Evolutionary conservation across 2,329 filamentous ascomycete species (phyloP).

Genomic region (Onygenales sp.): DNA sequence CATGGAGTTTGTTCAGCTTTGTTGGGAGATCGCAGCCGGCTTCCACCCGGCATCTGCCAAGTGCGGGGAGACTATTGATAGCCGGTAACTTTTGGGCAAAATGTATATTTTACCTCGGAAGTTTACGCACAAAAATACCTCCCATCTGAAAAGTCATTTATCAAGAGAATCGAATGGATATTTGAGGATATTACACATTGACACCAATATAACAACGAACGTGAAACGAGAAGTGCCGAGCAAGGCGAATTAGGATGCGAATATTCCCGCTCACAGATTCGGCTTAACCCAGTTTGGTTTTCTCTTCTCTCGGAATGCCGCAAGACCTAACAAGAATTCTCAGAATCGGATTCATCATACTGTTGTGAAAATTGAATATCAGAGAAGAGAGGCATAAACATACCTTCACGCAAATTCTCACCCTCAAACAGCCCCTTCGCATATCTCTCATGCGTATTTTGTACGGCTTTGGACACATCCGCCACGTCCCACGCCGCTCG

Average conservation of each 20-base stretch:
- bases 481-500: constrained; percentile 60
- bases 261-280: constrained; percentile 44
- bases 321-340: constrained; percentile 45
- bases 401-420: constrained; percentile 73
- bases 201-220: background rate
- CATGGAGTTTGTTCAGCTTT: too few relatives aligned
- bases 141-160: too few relatives aligned
- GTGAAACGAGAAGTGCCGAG: background rate
- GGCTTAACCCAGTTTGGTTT: constrained; percentile 71
- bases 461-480: constrained; percentile 56
- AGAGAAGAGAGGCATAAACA: constrained; percentile 32
- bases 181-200: background rate
- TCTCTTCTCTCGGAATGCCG: constrained; percentile 83
- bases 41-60: background rate
- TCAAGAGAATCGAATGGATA: background rate
- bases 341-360: background rate
- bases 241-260: background rate
- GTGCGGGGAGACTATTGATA: background rate
- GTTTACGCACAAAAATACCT: too few relatives aligned
- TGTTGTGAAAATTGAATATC: constrained; percentile 17
- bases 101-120: constrained; percentile 9
- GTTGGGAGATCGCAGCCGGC: background rate
- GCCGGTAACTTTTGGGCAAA: constrained; percentile 23
- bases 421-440: constrained; percentile 76
- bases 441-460: constrained; percentile 75